These are phyloP conservation scores for Paramarasmius palmivorus DNA, from an alignment of 1,284 basidiomycete genomes.

Conservation along the genomic window DNA sequence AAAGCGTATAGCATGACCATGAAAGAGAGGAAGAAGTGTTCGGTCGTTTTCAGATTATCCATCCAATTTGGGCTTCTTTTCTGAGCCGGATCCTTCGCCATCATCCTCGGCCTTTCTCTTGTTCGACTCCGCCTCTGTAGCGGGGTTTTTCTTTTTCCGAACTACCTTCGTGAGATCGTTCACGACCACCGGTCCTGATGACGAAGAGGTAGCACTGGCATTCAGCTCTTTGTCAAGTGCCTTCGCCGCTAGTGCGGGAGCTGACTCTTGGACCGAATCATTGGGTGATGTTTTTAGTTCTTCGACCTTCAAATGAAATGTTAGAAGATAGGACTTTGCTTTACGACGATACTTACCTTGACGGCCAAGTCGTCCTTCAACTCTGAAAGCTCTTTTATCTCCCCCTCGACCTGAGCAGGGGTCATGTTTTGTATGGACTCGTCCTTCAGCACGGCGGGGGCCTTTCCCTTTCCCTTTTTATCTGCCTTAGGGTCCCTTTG, in stretches of 20 bases:
- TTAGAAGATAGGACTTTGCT: background rate
- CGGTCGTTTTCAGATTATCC: conserved; percentile 10
- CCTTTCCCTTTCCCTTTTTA: conserved; percentile 70
- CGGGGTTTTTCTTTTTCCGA: conserved; percentile 74
- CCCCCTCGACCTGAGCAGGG: conserved; percentile 67
- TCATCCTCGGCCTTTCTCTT: conserved; percentile 76
- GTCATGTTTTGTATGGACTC: conserved; percentile 62
- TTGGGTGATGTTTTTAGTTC: conserved; percentile 81
- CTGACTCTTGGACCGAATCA: conserved; percentile 50
- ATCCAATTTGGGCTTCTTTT: conserved; percentile 71
- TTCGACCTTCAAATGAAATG: conserved; percentile 64
- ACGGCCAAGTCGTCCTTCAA: conserved; percentile 78
- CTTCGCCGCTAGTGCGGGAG: conserved; percentile 64
- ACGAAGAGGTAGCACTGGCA: conserved; percentile 27
- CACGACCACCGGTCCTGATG: conserved; percentile 41
- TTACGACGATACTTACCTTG: conserved; percentile 53
- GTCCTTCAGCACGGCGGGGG: conserved; percentile 44
- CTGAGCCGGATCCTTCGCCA: conserved; percentile 42
- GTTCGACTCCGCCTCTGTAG: conserved; percentile 32
- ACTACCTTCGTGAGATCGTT: conserved; percentile 84
- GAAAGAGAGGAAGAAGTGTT: too few relatives aligned
- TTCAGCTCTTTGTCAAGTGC: conserved; percentile 71
- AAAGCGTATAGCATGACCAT: too few relatives aligned
- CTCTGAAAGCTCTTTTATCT: conserved; percentile 77
- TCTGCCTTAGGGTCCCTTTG: conserved; percentile 36